phyloP scores from a whole-genome alignment of 2,329 filamentous ascomycete species.

The Microdochium trichocladiopsis region DNA sequence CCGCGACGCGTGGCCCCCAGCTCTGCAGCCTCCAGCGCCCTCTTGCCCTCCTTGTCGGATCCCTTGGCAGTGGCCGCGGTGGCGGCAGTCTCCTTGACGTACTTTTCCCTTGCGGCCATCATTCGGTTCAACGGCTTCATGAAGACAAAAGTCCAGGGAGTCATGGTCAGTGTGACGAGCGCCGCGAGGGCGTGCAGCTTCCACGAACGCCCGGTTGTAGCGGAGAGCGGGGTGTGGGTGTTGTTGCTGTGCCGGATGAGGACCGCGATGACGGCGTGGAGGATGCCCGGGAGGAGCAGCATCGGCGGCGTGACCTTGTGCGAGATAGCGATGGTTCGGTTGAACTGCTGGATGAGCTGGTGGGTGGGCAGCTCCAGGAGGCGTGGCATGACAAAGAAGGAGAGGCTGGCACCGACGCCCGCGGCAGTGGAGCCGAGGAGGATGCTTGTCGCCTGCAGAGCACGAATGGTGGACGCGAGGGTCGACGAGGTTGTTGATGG shows the following conservation, averaged over 20 bases:
- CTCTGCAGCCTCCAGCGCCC: not conserved
- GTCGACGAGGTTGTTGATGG: not conserved
- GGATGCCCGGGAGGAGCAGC: conserved; percentile 28
- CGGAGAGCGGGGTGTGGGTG: too few relatives aligned
- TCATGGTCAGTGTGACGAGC: conserved; percentile 32
- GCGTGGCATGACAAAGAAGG: conserved; percentile 38
- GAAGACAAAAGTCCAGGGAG: conserved; percentile 44
- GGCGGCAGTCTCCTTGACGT: conserved; percentile 15
- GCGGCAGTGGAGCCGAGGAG: conserved; percentile 38
- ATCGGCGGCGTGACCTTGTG: conserved; percentile 28
- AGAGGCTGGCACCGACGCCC: conserved; percentile 29
- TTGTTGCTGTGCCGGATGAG: too few relatives aligned
- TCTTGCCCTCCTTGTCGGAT: not conserved
- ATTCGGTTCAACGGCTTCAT: conserved; percentile 40
- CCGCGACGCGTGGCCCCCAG: not conserved
- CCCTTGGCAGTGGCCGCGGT: not conserved
- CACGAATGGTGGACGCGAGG: conserved; percentile 23
- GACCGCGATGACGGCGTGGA: conserved; percentile 25
- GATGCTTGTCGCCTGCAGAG: conserved; percentile 42
- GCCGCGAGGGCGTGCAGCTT: conserved; percentile 37
- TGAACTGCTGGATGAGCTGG: conserved; percentile 49
- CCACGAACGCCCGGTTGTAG: too few relatives aligned
- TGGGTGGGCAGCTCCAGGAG: conserved; percentile 47
- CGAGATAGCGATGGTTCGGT: conserved; percentile 30
- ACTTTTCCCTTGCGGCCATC: conserved; percentile 34